Percentiles rank a stretch among this genome's conserved stretches.
Evolutionary conservation across 768 basidiomycete species (phyloP).

Genomic region (Panus rudis): DNA sequence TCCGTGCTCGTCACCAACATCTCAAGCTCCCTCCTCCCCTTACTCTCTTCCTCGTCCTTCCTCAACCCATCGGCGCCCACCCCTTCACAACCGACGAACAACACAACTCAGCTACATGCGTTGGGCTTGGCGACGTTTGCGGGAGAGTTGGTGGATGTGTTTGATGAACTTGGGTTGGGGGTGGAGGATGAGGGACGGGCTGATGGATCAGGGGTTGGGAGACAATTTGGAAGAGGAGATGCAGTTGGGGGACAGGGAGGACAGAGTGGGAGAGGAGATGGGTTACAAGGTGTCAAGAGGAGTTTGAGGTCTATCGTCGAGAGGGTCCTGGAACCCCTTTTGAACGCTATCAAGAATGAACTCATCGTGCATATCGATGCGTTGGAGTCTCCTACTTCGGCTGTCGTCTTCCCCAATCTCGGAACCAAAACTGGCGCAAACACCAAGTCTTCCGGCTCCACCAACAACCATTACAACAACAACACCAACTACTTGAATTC

Average conservation of each 20-base stretch:
- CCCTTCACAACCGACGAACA: slow-evolving; percentile 44
- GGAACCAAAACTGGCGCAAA: not conserved
- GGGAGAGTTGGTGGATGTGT: slow-evolving; percentile 64
- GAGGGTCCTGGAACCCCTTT: slow-evolving; percentile 59
- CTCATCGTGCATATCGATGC: slow-evolving; percentile 56
- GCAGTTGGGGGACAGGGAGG: no score
- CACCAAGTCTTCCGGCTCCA: slow-evolving; percentile 6
- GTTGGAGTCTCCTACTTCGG: slow-evolving; percentile 41
- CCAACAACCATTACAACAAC: no score
- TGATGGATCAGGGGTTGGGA: no score
- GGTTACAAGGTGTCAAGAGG: slow-evolving; percentile 61
- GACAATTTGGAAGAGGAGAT: no score
- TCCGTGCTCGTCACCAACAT: slow-evolving; percentile 69
- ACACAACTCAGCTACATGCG: slow-evolving; percentile 66
- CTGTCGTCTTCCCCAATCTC: slow-evolving; percentile 1
- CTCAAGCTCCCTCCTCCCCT: slow-evolving; percentile 58
- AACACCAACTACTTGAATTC: not conserved
- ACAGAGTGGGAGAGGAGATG: no score
- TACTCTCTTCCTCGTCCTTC: slow-evolving; percentile 61
- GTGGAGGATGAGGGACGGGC: slow-evolving; percentile 52
- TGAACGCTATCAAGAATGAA: slow-evolving; percentile 53
- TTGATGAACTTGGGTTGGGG: slow-evolving; percentile 61
- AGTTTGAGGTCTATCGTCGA: slow-evolving; percentile 62
- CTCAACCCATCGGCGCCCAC: slow-evolving; percentile 43
- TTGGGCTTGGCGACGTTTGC: slow-evolving; percentile 62